Evolutionary conservation across 1,284 basidiomycete species (phyloP), one percentile per base, ranked within the genome.

Genomic region (Trametes sp.): DNA sequence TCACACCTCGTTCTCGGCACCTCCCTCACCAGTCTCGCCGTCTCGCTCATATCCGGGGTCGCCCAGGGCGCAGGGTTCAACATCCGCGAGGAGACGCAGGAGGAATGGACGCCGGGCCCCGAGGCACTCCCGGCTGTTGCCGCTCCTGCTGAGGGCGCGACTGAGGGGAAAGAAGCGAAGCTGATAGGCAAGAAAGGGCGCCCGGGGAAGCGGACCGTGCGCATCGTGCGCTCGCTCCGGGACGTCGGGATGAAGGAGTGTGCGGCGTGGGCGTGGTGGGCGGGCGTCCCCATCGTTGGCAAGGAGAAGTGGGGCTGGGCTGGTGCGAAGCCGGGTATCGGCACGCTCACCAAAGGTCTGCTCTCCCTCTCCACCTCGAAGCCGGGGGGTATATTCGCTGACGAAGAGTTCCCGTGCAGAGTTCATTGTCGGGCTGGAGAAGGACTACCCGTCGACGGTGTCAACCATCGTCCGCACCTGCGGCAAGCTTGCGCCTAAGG

Each of bases 381-480:
- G 16, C 6, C 2, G 24, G 14, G 14, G 6, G n/a, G n/a, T n/a
- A 2, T 45, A 19, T 14, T 4, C 16, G 19, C 29, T 58, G 2
- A 49, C 14, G 11, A n/a, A n/a, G n/a, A n/a, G n/a, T n/a, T 14
- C 4, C 31, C 19, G 2, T 16, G 5, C 57, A 95, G 94, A 90
- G 72, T 96, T 96, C 73, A 93, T 96, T 63, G 79, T 90, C 19
- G 88, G 89, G 0, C 75, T 96, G 24, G 93, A 94, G 74, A 86
- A 84, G 49, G 87, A 94, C 70, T 96, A 93, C 74, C 94, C 95
- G 0, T 93, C 94, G 0, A 96, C 95, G 0, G 94, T 96, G 4
- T 94, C 93, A 8, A 90, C 94, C 0, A 94, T 96, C 58, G 89
- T 88, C 28, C 84, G 91, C 49, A 96, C 94, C 0, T 94, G 92